Conservation (phyloP, 306 rosid genomes). For the Gynostemma pentaphyllum region DNA sequence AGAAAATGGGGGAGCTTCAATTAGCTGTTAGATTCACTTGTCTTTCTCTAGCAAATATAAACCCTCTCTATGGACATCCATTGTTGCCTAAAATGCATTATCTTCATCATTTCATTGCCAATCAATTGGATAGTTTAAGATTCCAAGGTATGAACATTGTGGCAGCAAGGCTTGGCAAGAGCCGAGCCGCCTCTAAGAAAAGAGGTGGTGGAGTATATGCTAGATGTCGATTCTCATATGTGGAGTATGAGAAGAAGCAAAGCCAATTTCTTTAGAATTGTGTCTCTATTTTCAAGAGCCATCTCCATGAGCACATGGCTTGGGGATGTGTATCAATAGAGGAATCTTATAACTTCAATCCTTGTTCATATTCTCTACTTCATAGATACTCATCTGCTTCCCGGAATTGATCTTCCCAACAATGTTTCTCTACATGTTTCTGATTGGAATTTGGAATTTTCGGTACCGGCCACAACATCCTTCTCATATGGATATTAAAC, state of each 20-base stretch:
- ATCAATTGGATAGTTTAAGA: conserved; percentile 59
- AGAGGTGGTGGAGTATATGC: conserved; percentile 83
- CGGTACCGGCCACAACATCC: conserved; percentile 47
- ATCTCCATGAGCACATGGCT: conserved; percentile 61
- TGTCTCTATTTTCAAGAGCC: conserved; percentile 45
- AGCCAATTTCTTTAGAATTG: conserved; percentile 66
- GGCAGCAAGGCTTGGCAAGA: conserved; percentile 52
- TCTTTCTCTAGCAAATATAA: conserved; percentile 56
- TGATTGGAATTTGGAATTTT: conserved; percentile 75
- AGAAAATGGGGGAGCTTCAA: conserved; percentile 78
- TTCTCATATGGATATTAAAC: conserved; percentile 65
- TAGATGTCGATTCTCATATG: conserved; percentile 80
- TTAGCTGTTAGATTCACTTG: conserved; percentile 64
- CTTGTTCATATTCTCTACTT: conserved; percentile 59
- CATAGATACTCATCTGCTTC: conserved; percentile 55
- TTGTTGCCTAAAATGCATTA: conserved; percentile 77
- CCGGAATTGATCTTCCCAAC: conserved; percentile 72
- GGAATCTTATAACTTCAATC: conserved; percentile 50
- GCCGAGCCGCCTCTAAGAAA: conserved; percentile 67
- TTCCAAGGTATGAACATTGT: conserved; percentile 70
- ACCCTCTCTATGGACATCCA: conserved; percentile 63
- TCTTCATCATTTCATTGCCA: conserved; percentile 72
- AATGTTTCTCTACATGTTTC: conserved; percentile 63
- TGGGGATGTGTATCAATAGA: conserved; percentile 61
- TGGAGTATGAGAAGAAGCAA: conserved; percentile 87